Evolutionary conservation across 345 rosid genomes (phyloP), one percentile per base, ranked within the genome.

Genomic region (Fremontodendron californicum): DNA sequence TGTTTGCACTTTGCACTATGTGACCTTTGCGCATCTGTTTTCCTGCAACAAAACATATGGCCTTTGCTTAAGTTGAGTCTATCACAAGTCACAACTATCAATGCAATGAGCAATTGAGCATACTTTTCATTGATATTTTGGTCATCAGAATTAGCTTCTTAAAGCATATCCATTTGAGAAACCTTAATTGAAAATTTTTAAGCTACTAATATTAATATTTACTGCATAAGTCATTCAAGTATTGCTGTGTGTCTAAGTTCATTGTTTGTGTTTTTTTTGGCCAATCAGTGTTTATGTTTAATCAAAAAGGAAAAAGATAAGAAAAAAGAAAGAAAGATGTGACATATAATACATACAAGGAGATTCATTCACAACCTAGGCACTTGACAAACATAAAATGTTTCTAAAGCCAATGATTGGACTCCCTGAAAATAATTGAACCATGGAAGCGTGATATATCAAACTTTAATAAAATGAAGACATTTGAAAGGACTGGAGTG

Each of bases 371-470:
- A 67, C 35, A 6, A 16, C 25, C 12, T 70, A 29, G 42, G 39
- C 25, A 29, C 40, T 8, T 29, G 39, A 48, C 23, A 29, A 70
- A 70, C 25, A 48, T 70, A 29, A 29, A 46, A 4, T 1, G 25
- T 9, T 67, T 46, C 9, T 29, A 9, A 48, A 48, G 74, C 40
- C 74, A 70, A 16, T 27, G 58, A 70, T 70, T 29, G 55, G 74
- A 48, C 25, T 70, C 9, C 74, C 37, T 70, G 74, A 48, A 70
- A 49, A 71, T 49, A 49, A 49, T 69, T 46, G 57, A 69, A 46
- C 40, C 4, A 8, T 46, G 23, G 9, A 16, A 27, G 57, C 2
- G 3, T 49, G 16, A 31, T 31, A 29, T 8, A 25, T 43, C 54
- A 25, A 43, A 43, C 54, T 23, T 43, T 43, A 23, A 25, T 65